Evolutionary conservation across 2,329 filamentous ascomycete species (phyloP), one percentile per base, ranked within the genome.

Genomic region (Conoideocrella luteorostrata): DNA sequence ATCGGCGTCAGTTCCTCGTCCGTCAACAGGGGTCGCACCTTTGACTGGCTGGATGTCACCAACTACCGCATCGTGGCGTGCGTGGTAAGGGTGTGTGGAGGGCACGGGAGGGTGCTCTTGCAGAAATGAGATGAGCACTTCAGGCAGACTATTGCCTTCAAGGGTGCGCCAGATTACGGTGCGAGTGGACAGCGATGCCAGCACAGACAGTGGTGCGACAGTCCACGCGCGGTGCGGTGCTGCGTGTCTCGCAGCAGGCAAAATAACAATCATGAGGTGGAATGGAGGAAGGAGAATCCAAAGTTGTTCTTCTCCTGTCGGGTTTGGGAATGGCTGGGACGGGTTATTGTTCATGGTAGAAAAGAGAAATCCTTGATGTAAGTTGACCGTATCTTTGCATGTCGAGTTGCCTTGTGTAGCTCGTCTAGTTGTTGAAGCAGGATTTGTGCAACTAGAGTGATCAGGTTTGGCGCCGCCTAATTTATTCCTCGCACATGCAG

Each of bases 381-480:
- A n/a, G n/a, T n/a, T n/a, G n/a, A n/a, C n/a, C n/a, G n/a, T n/a
- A n/a, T n/a, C n/a, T n/a, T n/a, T n/a, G n/a, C n/a, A n/a, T n/a
- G n/a, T n/a, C n/a, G n/a, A n/a, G n/a, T n/a, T n/a, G n/a, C n/a
- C n/a, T n/a, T n/a, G n/a, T n/a, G n/a, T n/a, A n/a, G n/a, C n/a
- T n/a, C n/a, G n/a, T n/a, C n/a, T n/a, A n/a, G n/a, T 32, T 32
- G 29, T n/a, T 32, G 7, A n/a, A 32, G 29, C 29, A 32, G 29
- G 29, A 32, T 32, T 32, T 32, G 29, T n/a, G 30, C 10, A 15
- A 13, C 30, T 33, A 7, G 30, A 5, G 30, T 15, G 30, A 15
- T 33, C 30, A 22, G 36, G 15, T 10, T 38, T 38, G 35, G 20
- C 35, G 35, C 35, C 33, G n/a, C n/a, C n/a, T n/a, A n/a, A n/a